Base-by-base conservation (phyloP, 2,329 filamentous ascomycete species). In the Pseudomassariella vexata region DNA sequence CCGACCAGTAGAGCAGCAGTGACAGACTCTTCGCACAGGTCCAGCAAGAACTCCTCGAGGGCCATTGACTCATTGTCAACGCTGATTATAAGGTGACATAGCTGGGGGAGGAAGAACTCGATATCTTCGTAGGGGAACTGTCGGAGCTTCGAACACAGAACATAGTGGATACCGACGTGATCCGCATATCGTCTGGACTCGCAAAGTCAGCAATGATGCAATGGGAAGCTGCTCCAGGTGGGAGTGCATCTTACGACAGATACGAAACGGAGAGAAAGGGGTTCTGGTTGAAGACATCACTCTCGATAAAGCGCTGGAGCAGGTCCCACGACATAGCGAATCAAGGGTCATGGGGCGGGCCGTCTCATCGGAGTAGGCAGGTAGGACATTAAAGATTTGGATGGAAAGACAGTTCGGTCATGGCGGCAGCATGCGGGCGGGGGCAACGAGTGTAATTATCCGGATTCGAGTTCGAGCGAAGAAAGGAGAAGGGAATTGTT, bases 51-150 rank as follows among this genome's bases (percentile, higher is more conserved):
- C 63, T 92, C 85, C 62, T 92, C 86, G 59, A 92, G 61, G 29
- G 86, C 85, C 84, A 92, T 89, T 46, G 85, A 90, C 68, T 92
- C 86, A 62, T 90, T 92, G 67, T 90, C 79, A 57, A 90, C 76
- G 60, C 83, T 89, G 53, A 92, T 84, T 62, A 89, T 79, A 42
- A 92, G 78, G 64, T 92, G 86, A 57, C 85, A 92, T 68, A 92
- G 68, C 67, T 87, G 83, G 41, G 85, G 85, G 30, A 92, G 73
- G 68, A 90, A 92, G 78, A 92, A 92, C 63, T 92, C 86, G 56
- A 92, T 89, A 62, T 92, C 85, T 67, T 88, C 83, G 65, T 90
- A 92, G 44, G 82, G 83, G 56, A 92, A 92, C 60, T 86, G 83
- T 55, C 86, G 84, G 55, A 92, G 72, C 74, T 92, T 92, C 51